Percentiles rank a stretch among this genome's conserved stretches.
Conservation (phyloP, 1,284 basidiomycete species). For the Baeospora myosura region DNA sequence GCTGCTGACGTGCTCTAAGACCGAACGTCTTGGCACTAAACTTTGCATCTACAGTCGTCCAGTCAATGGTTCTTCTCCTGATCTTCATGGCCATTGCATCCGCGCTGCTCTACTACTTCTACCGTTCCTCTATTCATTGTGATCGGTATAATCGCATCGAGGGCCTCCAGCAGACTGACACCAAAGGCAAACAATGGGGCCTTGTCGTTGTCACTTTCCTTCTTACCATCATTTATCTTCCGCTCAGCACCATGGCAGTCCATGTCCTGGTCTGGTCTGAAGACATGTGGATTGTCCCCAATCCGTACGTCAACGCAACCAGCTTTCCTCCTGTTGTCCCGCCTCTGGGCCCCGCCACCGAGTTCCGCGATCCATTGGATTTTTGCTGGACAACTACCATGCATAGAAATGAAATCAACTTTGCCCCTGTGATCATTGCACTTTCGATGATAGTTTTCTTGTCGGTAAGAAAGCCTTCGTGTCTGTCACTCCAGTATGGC, state of each 20-base stretch:
- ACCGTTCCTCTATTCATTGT: constrained; percentile 39
- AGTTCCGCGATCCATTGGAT: constrained; percentile 58
- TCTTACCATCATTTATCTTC: constrained; percentile 60
- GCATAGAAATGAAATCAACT: constrained; percentile 67
- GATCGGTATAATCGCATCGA: constrained; percentile 44
- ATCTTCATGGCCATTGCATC: constrained; percentile 49
- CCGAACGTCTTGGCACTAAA: constrained; percentile 68
- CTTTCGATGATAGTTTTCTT: constrained; percentile 48
- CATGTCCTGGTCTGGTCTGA: constrained; percentile 68
- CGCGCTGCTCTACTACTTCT: constrained; percentile 49
- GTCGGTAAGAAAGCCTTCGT: constrained; percentile 41
- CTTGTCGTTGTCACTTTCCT: constrained; percentile 55
- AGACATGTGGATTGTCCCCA: constrained; percentile 66
- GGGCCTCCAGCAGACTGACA: constrained; percentile 42
- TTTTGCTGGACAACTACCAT: constrained; percentile 78
- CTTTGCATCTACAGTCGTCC: constrained; percentile 46
- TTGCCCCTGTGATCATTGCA: constrained; percentile 56
- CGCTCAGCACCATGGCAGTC: constrained; percentile 63
- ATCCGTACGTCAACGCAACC: constrained; percentile 59
- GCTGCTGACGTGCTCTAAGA: constrained; percentile 27
- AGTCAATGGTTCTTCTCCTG: constrained; percentile 48
- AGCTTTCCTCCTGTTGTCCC: constrained; percentile 38
- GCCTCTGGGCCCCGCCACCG: constrained; percentile 46
- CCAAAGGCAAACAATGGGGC: constrained; percentile 39
- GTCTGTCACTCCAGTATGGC: constrained; percentile 1